A percentile compares a stretch with the other conserved stretches of the same genome.
Evolutionary conservation across 306 rosid genomes (phyloP).

Genomic region (Malus orientalis): DNA sequence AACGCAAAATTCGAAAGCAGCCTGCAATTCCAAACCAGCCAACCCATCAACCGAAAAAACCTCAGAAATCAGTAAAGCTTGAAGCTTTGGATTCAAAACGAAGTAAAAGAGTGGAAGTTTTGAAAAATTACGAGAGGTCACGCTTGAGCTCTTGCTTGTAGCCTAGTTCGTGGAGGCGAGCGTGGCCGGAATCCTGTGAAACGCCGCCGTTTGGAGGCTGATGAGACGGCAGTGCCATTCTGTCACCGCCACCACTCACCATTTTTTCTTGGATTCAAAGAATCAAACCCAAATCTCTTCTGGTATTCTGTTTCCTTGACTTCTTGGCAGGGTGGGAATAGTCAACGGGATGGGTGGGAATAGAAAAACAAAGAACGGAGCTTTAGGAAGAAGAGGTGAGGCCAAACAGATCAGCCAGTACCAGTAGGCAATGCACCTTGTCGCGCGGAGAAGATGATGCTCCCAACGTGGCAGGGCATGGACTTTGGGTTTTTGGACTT

Average conservation of each 20-base stretch:
- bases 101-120: neutral
- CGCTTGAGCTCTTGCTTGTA: slow-evolving; percentile 99
- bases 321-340: neutral
- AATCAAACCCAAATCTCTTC: neutral
- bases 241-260: neutral
- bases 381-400: neutral
- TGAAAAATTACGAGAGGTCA: slow-evolving; percentile 68
- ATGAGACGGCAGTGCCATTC: slow-evolving; percentile 26
- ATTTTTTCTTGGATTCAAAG: no score
- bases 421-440: neutral
- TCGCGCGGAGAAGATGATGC: neutral
- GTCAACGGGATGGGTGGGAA: neutral
- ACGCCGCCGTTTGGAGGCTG: slow-evolving; percentile 14
- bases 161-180: slow-evolving; percentile 87
- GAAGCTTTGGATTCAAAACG: neutral
- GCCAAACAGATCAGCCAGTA: neutral
- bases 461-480: neutral
- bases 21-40: slow-evolving; percentile 37
- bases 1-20: slow-evolving; percentile 79
- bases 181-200: slow-evolving; percentile 64
- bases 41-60: neutral
- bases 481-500: neutral
- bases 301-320: neutral
- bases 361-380: neutral
- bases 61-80: neutral